Conservation (phyloP, 768 basidiomycete species). For the Rhizopogon salebrosus region DNA sequence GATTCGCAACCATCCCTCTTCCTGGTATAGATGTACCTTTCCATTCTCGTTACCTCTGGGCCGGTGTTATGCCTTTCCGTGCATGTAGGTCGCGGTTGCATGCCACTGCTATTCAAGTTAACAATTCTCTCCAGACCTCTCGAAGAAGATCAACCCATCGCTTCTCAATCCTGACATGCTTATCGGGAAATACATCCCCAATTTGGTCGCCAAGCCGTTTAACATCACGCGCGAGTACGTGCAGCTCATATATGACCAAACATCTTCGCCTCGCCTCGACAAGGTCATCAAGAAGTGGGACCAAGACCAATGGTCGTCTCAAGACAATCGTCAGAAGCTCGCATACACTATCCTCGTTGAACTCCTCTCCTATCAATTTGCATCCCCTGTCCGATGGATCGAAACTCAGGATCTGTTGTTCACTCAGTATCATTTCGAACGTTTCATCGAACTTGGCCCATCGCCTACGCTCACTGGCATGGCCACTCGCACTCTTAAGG, state of each 20-base stretch:
- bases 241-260: conserved; percentile 95
- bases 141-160: conserved; percentile 93
- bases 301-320: conserved; percentile 77
- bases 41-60: conserved; percentile 99
- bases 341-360: conserved; percentile 97
- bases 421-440: conserved; percentile 79
- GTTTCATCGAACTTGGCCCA: conserved; percentile 93
- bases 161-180: conserved; percentile 94
- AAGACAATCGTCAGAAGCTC: conserved; percentile 84
- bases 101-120: not conserved
- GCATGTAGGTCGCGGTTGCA: conserved; percentile 58
- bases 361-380: conserved; percentile 95
- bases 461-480: conserved; percentile 95
- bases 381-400: conserved; percentile 98
- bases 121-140: conserved; percentile 56
- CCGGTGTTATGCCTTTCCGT: conserved; percentile 95
- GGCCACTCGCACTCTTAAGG: conserved; percentile 86
- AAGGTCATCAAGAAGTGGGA: conserved; percentile 96
- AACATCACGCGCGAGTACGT: conserved; percentile 82
- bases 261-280: conserved; percentile 89
- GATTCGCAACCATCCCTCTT: conserved; percentile 91
- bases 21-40: conserved; percentile 99
- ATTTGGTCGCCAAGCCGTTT: conserved; percentile 88
- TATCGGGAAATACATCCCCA: conserved; percentile 94
- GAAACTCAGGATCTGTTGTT: conserved; percentile 97